These are phyloP conservation scores for Trichomonas gallinae DNA, from an alignment of 208 protist species.

Conservation along the genomic window DNA sequence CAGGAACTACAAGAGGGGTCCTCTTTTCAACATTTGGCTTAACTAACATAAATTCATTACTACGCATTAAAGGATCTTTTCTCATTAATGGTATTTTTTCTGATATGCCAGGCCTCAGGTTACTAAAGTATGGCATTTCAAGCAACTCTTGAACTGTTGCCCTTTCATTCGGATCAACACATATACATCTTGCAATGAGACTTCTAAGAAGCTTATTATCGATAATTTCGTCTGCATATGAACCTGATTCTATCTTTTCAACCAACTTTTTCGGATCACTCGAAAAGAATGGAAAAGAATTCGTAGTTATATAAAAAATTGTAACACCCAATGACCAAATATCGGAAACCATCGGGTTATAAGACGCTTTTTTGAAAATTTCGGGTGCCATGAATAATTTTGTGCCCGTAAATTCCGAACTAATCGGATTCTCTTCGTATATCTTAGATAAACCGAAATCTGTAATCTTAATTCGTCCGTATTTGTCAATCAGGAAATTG, in stretches of 20 bases:
- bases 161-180: not conserved
- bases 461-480: conserved; percentile 35
- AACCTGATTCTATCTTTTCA: not conserved
- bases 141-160: not conserved
- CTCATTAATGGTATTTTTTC: not conserved
- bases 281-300: not conserved
- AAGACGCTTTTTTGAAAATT: conserved; percentile 36
- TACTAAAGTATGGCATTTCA: not conserved
- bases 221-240: not conserved
- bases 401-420: conserved; percentile 40
- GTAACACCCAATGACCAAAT: conserved; percentile 54
- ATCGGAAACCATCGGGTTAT: conserved; percentile 43
- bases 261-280: not conserved
- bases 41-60: not conserved
- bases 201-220: not conserved
- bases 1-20: no score
- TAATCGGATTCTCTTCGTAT: not conserved
- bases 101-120: not conserved
- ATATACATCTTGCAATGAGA: not conserved
- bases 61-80: not conserved
- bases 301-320: not conserved
- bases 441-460: conserved; percentile 40
- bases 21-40: no score
- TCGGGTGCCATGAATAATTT: conserved; percentile 52
- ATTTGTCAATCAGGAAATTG: conserved; percentile 35